A percentile compares a stretch with the other conserved stretches of the same genome.
These are phyloP conservation scores for Podaxis sp. DNA, from an alignment of 768 basidiomycete genomes.

Conservation along the genomic window DNA sequence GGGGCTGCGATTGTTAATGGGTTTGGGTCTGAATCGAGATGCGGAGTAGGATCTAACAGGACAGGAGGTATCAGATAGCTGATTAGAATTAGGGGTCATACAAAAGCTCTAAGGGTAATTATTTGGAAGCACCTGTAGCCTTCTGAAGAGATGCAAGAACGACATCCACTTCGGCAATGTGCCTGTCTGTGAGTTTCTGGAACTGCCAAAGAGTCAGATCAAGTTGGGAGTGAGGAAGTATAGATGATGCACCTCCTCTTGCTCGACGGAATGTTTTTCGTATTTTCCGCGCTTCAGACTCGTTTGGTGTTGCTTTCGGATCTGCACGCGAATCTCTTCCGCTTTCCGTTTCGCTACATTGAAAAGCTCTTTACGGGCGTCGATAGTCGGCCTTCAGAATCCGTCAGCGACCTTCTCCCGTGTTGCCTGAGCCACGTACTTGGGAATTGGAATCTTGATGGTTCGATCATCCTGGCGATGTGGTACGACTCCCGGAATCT, in stretches of 20 bases:
- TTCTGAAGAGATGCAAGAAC: constrained; percentile 62
- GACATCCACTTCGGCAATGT: constrained; percentile 63
- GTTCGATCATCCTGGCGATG: constrained; percentile 69
- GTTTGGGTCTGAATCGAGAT: too few relatives aligned
- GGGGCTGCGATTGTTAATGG: too few relatives aligned
- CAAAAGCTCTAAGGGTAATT: background rate
- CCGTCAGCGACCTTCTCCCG: background rate
- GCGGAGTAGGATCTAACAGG: background rate
- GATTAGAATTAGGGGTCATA: background rate
- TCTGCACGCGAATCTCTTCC: constrained; percentile 71
- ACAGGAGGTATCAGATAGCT: background rate
- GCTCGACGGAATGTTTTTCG: constrained; percentile 61
- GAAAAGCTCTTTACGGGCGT: constrained; percentile 56
- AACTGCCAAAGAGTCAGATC: constrained; percentile 41
- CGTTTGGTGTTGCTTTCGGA: constrained; percentile 65
- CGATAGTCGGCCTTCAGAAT: constrained; percentile 64
- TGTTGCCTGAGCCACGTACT: constrained; percentile 36
- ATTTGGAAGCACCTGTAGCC: constrained; percentile 30
- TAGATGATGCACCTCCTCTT: constrained; percentile 54
- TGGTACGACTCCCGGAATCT: constrained; percentile 67
- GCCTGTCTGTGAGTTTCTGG: constrained; percentile 64
- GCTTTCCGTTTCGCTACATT: constrained; percentile 56
- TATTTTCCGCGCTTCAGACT: constrained; percentile 68
- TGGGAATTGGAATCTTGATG: constrained; percentile 76
- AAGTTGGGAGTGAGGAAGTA: background rate